Evolutionary conservation across 306 rosid species (phyloP), one percentile per base, ranked within the genome.

Genomic region (Prunus mume): DNA sequence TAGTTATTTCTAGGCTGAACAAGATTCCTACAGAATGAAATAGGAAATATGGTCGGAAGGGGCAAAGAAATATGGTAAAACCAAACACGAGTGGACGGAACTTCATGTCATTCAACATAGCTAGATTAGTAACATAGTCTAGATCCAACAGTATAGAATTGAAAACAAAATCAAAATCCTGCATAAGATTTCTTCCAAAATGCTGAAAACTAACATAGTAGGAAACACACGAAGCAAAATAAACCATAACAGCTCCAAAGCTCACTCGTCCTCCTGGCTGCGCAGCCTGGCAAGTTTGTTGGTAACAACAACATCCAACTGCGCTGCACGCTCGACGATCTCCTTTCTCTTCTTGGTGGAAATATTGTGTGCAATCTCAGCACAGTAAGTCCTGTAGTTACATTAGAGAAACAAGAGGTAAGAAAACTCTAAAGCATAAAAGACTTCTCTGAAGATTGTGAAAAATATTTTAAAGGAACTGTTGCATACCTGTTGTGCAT

Each of bases 261-360:
- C 80, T 87, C 70, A 91, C 82, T 89, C 93, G 5, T 89, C 91
- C 74, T 90, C 96, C 83, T 90, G 96, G 82, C 96, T 90, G 51
- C 91, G 90, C 85, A 90, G 68, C 93, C 96, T 87, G 43, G 96
- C 91, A 27, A 84, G 72, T 61, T 80, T 85, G 90, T 91, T 91
- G 80, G 96, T 88, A 25, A 91, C 91, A 77, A 88, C 96, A 82
- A 88, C 81, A 73, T 90, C 96, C 87, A 90, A 82, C 82, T 90
- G 96, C 1, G 93, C 87, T 5, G 96, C 96, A 46, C 96, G 83
- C 66, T 89, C 92, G 2, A 93, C 93, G 0, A 93, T 93, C 9
- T 87, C 92, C 83, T 89, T 93, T 19, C 97, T 86, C 87, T 89
- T 90, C 32, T 77, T 41, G 47, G 96, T 87, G 0, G 94, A 93